Evolutionary conservation across 2,329 filamentous ascomycete genomes (phyloP).

Genomic region (Alternaria brassicicola): DNA sequence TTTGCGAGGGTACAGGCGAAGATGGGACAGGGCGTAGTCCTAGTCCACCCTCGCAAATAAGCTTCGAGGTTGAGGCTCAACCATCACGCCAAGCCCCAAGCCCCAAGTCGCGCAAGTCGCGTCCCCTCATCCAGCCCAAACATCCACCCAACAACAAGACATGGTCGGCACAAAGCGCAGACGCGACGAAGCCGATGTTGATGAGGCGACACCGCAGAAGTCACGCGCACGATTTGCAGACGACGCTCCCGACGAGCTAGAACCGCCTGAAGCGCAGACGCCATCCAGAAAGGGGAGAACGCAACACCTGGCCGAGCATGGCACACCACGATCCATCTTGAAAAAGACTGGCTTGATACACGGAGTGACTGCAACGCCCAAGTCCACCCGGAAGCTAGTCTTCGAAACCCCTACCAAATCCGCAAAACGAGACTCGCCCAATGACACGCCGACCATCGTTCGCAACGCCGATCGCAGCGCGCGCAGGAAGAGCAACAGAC

Average conservation of each 20-base stretch:
- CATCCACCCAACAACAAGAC: slow-evolving; percentile 13
- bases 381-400: slow-evolving; percentile 53
- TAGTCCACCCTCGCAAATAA: not conserved
- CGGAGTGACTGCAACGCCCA: slow-evolving; percentile 47
- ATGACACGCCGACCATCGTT: slow-evolving; percentile 66
- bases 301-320: slow-evolving; percentile 30
- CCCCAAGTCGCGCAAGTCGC: slow-evolving; percentile 31
- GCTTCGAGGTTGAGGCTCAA: not conserved
- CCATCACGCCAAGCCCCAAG: slow-evolving; percentile 20
- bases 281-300: slow-evolving; percentile 37
- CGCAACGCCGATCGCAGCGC: slow-evolving; percentile 84
- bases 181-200: slow-evolving; percentile 30
- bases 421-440: slow-evolving; percentile 38
- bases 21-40: not conserved
- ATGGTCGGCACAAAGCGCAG: slow-evolving; percentile 45
- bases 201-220: slow-evolving; percentile 35
- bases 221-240: slow-evolving; percentile 27
- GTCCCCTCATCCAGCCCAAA: slow-evolving; percentile 17
- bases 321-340: slow-evolving; percentile 43
- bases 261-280: slow-evolving; percentile 36
- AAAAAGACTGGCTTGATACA: slow-evolving; percentile 36
- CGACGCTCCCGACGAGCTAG: slow-evolving; percentile 23
- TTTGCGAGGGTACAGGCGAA: not conserved
- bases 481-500: slow-evolving; percentile 79
- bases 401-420: slow-evolving; percentile 54